phyloP scores from a whole-genome alignment of 768 basidiomycete species.

The Leccinum olivaceopallidum region DNA sequence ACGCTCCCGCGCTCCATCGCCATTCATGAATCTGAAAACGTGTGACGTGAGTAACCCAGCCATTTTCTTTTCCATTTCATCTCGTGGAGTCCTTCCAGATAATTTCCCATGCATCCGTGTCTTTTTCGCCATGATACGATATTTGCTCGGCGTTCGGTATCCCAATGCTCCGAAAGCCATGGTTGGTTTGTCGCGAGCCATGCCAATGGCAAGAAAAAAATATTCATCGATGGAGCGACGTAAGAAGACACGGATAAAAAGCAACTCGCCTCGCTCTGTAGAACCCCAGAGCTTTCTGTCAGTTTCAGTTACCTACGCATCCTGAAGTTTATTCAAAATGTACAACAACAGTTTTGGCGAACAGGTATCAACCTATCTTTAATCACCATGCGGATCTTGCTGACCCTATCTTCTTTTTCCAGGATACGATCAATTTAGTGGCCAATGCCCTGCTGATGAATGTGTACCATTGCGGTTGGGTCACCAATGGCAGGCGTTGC shows the following conservation, averaged over 20 bases:
- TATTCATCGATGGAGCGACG: conserved; percentile 1
- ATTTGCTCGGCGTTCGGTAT: not conserved
- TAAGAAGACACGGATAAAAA: conserved; percentile 11
- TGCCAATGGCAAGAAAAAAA: conserved; percentile 16
- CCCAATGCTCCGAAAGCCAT: conserved; percentile 6
- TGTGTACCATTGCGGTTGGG: conserved; percentile 15
- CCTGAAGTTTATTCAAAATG: conserved; percentile 2
- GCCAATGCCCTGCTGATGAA: not conserved
- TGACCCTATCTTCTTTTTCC: not conserved
- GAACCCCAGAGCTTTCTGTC: not conserved
- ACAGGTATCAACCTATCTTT: conserved; percentile 8
- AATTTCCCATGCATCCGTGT: not conserved
- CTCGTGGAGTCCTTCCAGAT: not conserved
- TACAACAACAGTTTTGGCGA: conserved; percentile 16
- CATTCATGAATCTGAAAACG: not conserved
- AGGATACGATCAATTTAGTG: conserved; percentile 16
- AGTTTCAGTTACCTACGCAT: not conserved
- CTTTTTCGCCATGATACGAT: not conserved
- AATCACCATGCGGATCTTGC: not conserved
- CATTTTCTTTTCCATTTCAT: conserved; percentile 7
- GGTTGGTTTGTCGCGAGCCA: conserved; percentile 18
- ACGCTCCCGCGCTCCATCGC: not conserved
- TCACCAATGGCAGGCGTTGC: conserved; percentile 10
- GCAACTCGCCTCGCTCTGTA: not conserved
- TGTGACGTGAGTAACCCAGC: not conserved